A percentile compares a stretch with the other conserved stretches of the same genome.
These are phyloP conservation scores for Leptographium radiaticola DNA, from an alignment of 2,329 filamentous ascomycete genomes.

Conservation along the genomic window DNA sequence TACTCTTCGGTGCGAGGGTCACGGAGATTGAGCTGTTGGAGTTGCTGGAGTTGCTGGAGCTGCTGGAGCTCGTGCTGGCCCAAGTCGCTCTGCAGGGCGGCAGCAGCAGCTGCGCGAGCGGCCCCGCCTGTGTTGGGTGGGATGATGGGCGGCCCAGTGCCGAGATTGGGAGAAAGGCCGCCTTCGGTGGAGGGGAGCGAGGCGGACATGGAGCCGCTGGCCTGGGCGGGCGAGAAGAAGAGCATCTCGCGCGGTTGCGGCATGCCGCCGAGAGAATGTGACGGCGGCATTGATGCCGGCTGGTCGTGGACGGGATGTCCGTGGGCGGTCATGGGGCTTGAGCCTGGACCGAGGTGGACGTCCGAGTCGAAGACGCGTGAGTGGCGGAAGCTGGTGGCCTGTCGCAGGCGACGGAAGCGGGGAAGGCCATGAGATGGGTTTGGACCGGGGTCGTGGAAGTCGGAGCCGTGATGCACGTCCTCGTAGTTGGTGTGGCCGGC, in stretches of 20 bases:
- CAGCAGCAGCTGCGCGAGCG: slow-evolving; percentile 45
- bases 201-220: not conserved
- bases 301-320: not conserved
- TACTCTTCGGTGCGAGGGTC: slow-evolving; percentile 31
- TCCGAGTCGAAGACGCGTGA: slow-evolving; percentile 31
- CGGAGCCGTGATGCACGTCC: too few relatives aligned
- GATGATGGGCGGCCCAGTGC: slow-evolving; percentile 45
- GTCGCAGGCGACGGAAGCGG: slow-evolving; percentile 37
- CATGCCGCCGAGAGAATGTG: slow-evolving; percentile 18
- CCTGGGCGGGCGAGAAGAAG: slow-evolving; percentile 10
- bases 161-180: slow-evolving; percentile 29
- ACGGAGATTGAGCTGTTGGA: not conserved
- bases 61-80: slow-evolving; percentile 21
- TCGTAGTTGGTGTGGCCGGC: slow-evolving; percentile 7
- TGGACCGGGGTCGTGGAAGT: slow-evolving; percentile 21
- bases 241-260: slow-evolving; percentile 23
- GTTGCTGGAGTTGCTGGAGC: slow-evolving; percentile 17
- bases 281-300: not conserved
- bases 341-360: not conserved
- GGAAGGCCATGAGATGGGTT: slow-evolving; percentile 32
- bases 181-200: slow-evolving; percentile 5
- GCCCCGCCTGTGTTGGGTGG: slow-evolving; percentile 46
- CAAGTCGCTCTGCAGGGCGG: slow-evolving; percentile 34
- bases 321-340: not conserved
- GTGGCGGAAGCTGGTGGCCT: slow-evolving; percentile 36